Evolutionary conservation across 495 filamentous ascomycete genomes (phyloP).

Genomic region (Apodospora peruviana): DNA sequence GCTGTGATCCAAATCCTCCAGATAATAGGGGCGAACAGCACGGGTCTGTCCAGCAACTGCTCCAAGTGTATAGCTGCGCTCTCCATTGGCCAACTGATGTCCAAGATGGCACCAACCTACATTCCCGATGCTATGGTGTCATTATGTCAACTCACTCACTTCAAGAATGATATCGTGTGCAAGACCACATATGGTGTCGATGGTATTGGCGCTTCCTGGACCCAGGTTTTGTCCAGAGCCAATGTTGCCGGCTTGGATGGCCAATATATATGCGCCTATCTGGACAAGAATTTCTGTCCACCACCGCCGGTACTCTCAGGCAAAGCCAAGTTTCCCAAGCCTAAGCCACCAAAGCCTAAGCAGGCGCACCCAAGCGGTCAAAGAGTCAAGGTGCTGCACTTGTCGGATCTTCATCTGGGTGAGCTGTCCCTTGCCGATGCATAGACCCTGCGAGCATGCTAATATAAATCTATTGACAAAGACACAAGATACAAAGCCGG

Average conservation of each 20-base stretch:
- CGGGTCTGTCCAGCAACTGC: conserved; percentile 35
- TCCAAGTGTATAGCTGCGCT: conserved; percentile 49
- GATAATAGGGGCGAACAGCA: conserved; percentile 38
- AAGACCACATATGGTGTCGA: conserved; percentile 38
- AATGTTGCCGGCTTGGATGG: conserved; percentile 53
- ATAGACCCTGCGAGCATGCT: background rate
- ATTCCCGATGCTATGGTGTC: conserved; percentile 47
- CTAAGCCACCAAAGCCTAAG: conserved; percentile 41
- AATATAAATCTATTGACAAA: background rate
- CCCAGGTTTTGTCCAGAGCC: conserved; percentile 50
- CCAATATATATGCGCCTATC: conserved; percentile 50
- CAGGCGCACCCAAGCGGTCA: conserved; percentile 44
- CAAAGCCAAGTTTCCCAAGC: conserved; percentile 50
- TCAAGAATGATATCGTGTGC: conserved; percentile 40
- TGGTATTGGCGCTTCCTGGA: conserved; percentile 51
- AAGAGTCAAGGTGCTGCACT: conserved; percentile 53
- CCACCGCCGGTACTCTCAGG: conserved; percentile 38
- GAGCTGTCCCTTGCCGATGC: background rate
- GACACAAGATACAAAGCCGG: conserved; percentile 52
- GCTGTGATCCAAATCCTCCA: conserved; percentile 36
- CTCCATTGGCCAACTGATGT: conserved; percentile 43
- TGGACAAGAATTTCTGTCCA: conserved; percentile 43
- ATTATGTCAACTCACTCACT: conserved; percentile 42
- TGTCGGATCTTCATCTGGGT: conserved; percentile 54
- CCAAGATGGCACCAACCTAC: conserved; percentile 39